Evolutionary conservation across 2,329 filamentous ascomycete genomes (phyloP).

Genomic region (Pyrenochaeta sp.): DNA sequence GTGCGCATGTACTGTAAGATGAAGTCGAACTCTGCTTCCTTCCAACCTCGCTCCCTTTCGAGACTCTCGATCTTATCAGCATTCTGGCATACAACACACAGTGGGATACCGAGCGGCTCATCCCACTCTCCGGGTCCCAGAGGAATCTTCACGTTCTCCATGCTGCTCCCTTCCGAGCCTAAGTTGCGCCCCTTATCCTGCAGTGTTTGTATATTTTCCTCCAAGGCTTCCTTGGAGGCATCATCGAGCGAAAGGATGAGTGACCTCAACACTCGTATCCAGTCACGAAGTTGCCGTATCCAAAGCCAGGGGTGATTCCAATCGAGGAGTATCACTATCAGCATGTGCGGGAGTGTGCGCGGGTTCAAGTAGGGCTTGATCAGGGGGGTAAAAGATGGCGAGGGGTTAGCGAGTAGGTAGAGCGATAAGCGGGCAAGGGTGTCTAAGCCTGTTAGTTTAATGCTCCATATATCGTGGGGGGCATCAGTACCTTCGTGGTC

Average conservation of each 20-base stretch:
- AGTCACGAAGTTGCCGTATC: slow-evolving; percentile 86
- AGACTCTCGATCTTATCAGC: slow-evolving; percentile 90
- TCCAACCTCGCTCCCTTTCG: slow-evolving; percentile 91
- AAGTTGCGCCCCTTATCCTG: slow-evolving; percentile 62
- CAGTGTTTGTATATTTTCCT: slow-evolving; percentile 84
- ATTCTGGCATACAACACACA: slow-evolving; percentile 96
- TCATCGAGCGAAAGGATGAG: slow-evolving; percentile 77
- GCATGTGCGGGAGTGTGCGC: slow-evolving; percentile 82
- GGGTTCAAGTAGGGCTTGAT: slow-evolving; percentile 85
- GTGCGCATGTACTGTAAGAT: slow-evolving; percentile 93
- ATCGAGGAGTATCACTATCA: slow-evolving; percentile 89
- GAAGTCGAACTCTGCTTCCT: slow-evolving; percentile 95
- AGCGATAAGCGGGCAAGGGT: slow-evolving; percentile 88
- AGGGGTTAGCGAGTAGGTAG: slow-evolving; percentile 87
- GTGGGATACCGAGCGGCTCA: slow-evolving; percentile 82
- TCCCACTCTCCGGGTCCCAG: slow-evolving; percentile 93
- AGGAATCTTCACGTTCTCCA: slow-evolving; percentile 66
- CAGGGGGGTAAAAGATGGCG: slow-evolving; percentile 81
- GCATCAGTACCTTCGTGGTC: slow-evolving; percentile 82
- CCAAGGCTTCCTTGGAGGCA: slow-evolving; percentile 82
- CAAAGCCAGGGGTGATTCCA: slow-evolving; percentile 95
- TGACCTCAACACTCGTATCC: slow-evolving; percentile 83
- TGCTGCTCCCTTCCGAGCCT: slow-evolving; percentile 36
- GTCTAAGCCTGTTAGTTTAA: slow-evolving; percentile 62
- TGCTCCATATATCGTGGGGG: neutral